Base-by-base conservation (phyloP, 2,329 filamentous ascomycete genomes). In the Talaromyces amestolkiae region DNA sequence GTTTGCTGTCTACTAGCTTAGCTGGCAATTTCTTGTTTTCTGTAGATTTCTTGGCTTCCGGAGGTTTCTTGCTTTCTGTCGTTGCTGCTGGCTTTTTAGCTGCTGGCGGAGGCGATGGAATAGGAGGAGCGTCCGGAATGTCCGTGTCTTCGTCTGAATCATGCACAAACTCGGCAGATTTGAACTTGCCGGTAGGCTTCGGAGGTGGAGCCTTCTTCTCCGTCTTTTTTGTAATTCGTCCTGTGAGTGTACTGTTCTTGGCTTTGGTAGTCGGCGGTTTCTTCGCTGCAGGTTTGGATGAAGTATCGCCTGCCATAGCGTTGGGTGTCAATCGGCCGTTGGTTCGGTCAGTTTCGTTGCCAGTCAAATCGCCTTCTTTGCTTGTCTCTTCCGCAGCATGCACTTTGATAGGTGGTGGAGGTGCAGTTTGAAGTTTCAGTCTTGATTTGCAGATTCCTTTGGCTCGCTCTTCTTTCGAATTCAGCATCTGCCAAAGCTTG, bases 381-480 rank as follows among this genome's bases (percentile, higher is more conserved):
- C 73, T 69, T 39, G 69, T 66, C 19, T 81, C 78, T 37, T 79
- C 77, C 8, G 75, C 70, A 4, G 72, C 67, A 33, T 79, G 74
- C 15, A 77, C 70, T 58, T 79, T 74, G 66, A 78, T 75, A 47
- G 73, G 74, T n/a, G 79, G 78, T 41, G 70, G 67, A 8, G 80
- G 77, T 3, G 78, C 78, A 53, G 71, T 76, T 59, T 71, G 73
- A 43, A 87, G 79, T 66, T 87, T 84, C 66, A 88, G 80, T 64
- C 83, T 83, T 49, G 87, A 89, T 37, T 89, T 76, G 45, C 82
- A 80, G 68, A 84, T 87, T 58, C 87, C 87, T 71, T 88, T 87
- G 53, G 85, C 85, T 68, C 87, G 82, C 70, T 89, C 86, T 59
- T 85, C 82, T 70, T 82, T 82, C 8, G 85, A 85, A 64, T 89